Evolutionary conservation across 331 rosid species (phyloP).

Genomic region (Pyrus hybrid): DNA sequence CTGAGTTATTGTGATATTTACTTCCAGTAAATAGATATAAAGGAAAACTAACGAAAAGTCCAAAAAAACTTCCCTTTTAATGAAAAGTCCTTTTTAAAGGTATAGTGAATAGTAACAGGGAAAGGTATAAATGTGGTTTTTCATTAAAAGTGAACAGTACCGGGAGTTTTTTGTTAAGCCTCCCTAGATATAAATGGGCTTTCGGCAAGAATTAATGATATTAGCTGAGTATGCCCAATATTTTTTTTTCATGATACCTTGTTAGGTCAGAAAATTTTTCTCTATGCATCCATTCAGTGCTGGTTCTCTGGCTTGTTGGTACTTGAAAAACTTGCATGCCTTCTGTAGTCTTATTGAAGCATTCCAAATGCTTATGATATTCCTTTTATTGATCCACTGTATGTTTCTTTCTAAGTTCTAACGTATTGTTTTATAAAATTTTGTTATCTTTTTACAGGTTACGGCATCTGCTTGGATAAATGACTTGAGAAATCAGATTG

Average conservation of each 20-base stretch:
- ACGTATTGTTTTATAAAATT: neutral
- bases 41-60: too few species aligned
- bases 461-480: constrained; percentile 97
- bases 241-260: neutral
- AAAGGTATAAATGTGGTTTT: too few species aligned
- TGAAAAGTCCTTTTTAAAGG: too few species aligned
- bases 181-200: too few species aligned
- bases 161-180: too few species aligned
- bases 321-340: neutral
- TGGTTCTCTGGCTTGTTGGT: neutral
- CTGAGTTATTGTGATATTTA: neutral
- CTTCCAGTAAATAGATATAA: neutral
- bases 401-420: neutral
- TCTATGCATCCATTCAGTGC: neutral
- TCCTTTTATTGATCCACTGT: neutral
- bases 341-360: neutral
- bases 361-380: neutral
- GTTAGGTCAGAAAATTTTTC: neutral
- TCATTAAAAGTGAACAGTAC: too few species aligned
- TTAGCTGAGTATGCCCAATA: neutral
- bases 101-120: too few species aligned
- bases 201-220: neutral
- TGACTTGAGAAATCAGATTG: constrained; percentile 91
- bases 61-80: too few species aligned
- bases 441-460: constrained; percentile 43